These are phyloP conservation scores for Iberis amara DNA, from an alignment of 441 rosid genomes.

Conservation along the genomic window DNA sequence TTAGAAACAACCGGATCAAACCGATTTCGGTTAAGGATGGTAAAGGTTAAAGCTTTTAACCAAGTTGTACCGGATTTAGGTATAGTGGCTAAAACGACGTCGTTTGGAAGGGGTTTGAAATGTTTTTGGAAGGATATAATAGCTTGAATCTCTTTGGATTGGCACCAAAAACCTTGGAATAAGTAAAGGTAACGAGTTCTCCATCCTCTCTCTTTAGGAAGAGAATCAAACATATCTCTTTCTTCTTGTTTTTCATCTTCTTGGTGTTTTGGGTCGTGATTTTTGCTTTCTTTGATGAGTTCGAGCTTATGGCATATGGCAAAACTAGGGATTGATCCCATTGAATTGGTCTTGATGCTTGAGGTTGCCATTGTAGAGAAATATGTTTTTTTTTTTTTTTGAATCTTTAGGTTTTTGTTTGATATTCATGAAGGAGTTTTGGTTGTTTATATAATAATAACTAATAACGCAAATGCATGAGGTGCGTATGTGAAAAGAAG, in stretches of 20 bases:
- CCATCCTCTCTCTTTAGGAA: constrained; percentile 68
- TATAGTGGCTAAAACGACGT: constrained; percentile 52
- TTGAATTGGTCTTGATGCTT: constrained; percentile 23
- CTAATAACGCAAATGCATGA: constrained; percentile 21
- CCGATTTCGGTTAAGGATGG: constrained; percentile 42
- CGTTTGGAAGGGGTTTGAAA: constrained; percentile 39
- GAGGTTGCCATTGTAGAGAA: constrained; percentile 26
- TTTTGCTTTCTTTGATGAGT: constrained; percentile 15
- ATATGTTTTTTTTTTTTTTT: background rate
- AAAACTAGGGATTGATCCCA: constrained; percentile 22
- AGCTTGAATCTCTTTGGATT: constrained; percentile 59
- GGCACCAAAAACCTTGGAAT: constrained; percentile 81
- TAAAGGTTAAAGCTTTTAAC: constrained; percentile 61
- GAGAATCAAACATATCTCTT: constrained; percentile 40
- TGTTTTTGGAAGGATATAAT: constrained; percentile 49
- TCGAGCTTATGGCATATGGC: constrained; percentile 26
- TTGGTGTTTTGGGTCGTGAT: background rate
- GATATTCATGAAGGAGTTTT: constrained; percentile 10
- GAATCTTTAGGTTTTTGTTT: constrained; percentile 5
- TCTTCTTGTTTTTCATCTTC: constrained; percentile 29
- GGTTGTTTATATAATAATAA: constrained; percentile 27
- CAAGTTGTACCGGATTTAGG: constrained; percentile 90
- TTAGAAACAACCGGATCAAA: constrained; percentile 19
- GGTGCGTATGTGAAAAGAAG: constrained; percentile 18
- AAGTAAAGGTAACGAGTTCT: constrained; percentile 47